Percentiles rank a stretch among this genome's conserved stretches.
These are phyloP conservation scores for Papilionanthe hybrid DNA, from an alignment of 116 monocot genomes.

Conservation along the genomic window DNA sequence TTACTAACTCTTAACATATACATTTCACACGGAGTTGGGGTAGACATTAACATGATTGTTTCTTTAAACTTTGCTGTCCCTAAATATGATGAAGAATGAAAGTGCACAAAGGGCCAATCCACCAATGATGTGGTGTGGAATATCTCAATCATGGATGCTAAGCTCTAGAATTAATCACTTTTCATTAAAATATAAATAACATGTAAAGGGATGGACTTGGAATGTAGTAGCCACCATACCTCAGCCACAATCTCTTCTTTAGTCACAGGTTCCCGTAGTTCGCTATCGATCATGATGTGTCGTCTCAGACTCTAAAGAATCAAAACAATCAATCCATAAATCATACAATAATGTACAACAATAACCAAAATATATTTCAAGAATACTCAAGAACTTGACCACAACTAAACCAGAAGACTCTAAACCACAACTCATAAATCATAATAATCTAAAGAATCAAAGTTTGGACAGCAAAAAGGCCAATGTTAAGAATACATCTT, in stretches of 20 bases:
- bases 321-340: not conserved
- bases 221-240: constrained; percentile 30
- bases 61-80: not conserved
- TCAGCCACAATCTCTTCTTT: constrained; percentile 90
- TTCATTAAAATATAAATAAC: not conserved
- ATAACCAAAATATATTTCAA: not conserved
- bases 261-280: constrained; percentile 62
- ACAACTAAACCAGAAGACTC: not conserved
- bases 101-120: not conserved
- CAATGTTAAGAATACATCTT: not conserved
- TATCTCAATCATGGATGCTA: too few species aligned
- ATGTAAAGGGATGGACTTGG: not conserved
- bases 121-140: not conserved
- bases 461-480: not conserved
- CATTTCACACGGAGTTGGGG: too few species aligned
- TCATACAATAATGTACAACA: not conserved
- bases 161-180: not conserved
- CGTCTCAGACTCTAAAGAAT: constrained; percentile 54
- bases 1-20: too few species aligned
- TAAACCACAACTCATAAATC: not conserved
- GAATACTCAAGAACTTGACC: not conserved
- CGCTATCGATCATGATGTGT: constrained; percentile 63
- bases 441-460: not conserved
- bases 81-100: not conserved
- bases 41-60: not conserved